Percentiles rank a stretch among this genome's conserved stretches.
Conservation (phyloP, 176 grass and related monocot genomes). For the Musa schizocarpa region DNA sequence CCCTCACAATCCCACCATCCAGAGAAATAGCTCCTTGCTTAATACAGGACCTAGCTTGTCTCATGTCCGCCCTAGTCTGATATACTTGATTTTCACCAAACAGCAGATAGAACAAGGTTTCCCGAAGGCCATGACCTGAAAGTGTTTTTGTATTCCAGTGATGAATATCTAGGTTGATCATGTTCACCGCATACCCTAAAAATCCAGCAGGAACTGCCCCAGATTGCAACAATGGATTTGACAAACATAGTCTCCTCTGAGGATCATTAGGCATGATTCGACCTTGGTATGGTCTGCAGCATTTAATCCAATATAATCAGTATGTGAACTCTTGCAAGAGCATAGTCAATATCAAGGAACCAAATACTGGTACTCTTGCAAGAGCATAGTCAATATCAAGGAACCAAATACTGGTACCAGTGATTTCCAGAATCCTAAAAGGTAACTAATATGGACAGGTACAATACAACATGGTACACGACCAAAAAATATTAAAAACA, state of each 20-base stretch:
- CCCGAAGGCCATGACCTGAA: neutral
- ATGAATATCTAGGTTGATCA: neutral
- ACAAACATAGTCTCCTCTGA: neutral
- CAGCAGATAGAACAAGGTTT: conserved; percentile 17
- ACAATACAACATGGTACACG: no score
- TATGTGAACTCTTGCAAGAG: neutral
- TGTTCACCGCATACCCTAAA: conserved; percentile 23
- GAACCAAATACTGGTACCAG: neutral
- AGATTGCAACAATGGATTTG: neutral
- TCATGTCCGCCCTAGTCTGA: conserved; percentile 10
- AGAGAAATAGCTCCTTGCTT: conserved; percentile 21
- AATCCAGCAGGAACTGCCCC: conserved; percentile 11
- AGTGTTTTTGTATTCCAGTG: conserved; percentile 3
- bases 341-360: neutral
- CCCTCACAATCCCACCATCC: conserved; percentile 22
- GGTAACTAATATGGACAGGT: neutral
- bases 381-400: neutral
- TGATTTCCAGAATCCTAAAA: neutral
- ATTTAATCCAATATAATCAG: neutral
- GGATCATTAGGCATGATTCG: neutral
- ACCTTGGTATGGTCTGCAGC: neutral
- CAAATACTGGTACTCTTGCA: neutral
- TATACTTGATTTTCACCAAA: conserved; percentile 19
- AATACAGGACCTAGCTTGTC: conserved; percentile 3
- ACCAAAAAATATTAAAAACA: no score